These are phyloP conservation scores for Calonectria leucothoes DNA, from an alignment of 2,329 filamentous ascomycete genomes.

Conservation along the genomic window DNA sequence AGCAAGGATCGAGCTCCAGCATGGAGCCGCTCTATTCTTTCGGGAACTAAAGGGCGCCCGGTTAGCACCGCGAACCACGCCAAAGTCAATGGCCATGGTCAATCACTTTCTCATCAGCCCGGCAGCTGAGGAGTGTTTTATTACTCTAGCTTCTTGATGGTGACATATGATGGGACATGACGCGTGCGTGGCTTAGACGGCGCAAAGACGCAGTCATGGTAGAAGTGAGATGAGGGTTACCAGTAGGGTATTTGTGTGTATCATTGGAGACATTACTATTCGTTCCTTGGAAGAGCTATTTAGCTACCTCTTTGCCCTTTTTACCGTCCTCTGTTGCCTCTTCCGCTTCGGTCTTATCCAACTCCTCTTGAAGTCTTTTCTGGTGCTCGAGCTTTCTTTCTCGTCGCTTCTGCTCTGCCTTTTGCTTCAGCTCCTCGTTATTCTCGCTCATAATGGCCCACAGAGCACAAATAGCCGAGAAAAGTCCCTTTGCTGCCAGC, in stretches of 20 bases:
- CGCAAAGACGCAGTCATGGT: not conserved
- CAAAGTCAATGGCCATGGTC: not conserved
- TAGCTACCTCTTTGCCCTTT: not conserved
- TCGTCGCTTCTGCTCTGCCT: slow-evolving; percentile 46
- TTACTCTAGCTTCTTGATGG: not conserved
- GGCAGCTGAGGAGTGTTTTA: not conserved
- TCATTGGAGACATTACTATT: not conserved
- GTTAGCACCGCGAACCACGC: not conserved
- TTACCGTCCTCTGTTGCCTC: slow-evolving; percentile 19
- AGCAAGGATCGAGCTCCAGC: not conserved
- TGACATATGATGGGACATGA: not conserved
- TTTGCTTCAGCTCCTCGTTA: slow-evolving; percentile 44
- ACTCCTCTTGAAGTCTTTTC: slow-evolving; percentile 15
- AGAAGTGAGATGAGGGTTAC: not conserved
- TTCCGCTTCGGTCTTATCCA: slow-evolving; percentile 33
- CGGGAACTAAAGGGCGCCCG: not conserved
- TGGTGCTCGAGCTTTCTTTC: slow-evolving; percentile 50
- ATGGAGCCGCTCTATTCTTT: not conserved
- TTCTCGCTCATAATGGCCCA: slow-evolving; percentile 53
- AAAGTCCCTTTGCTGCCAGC: slow-evolving; percentile 46
- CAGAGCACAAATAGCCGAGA: slow-evolving; percentile 45
- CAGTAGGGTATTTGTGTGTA: not conserved
- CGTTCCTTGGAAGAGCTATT: not conserved
- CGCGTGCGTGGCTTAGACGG: not conserved
- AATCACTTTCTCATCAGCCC: not conserved